Conservation (phyloP, 2,329 filamentous ascomycete species). For the Phaeoacremonium minimum region DNA sequence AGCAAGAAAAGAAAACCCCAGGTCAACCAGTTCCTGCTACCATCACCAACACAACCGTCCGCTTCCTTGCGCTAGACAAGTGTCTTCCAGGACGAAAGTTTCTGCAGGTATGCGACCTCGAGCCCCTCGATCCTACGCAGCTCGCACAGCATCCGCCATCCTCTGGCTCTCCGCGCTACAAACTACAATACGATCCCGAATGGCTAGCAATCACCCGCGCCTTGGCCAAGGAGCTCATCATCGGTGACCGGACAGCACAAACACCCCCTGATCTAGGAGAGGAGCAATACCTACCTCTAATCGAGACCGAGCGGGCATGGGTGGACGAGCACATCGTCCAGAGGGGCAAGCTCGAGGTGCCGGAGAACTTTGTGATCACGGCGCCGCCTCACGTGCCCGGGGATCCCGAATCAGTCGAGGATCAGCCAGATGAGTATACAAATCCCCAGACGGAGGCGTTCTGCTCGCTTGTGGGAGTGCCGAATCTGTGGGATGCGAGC, state of each 20-base stretch:
- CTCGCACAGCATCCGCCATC: constrained; percentile 10
- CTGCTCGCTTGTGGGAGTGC: constrained; percentile 72
- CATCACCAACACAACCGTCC: constrained; percentile 75
- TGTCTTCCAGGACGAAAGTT: constrained; percentile 77
- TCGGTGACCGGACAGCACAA: constrained; percentile 55
- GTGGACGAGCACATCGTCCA: constrained; percentile 70
- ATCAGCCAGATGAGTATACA: constrained; percentile 75
- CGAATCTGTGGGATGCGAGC: constrained; percentile 71
- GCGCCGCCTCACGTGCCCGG: constrained; percentile 65
- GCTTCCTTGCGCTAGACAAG: constrained; percentile 90
- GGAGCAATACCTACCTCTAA: constrained; percentile 60
- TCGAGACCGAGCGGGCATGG: constrained; percentile 73
- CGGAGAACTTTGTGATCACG: constrained; percentile 72
- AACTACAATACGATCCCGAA: constrained; percentile 80
- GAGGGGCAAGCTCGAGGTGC: constrained; percentile 60
- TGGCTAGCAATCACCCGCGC: constrained; percentile 91
- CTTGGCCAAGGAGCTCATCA: constrained; percentile 61
- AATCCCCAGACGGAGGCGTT: constrained; percentile 84
- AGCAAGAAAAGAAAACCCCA: constrained; percentile 33
- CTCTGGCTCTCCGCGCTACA: constrained; percentile 25
- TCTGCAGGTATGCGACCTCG: constrained; percentile 70
- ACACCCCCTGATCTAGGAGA: constrained; percentile 63
- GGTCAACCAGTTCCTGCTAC: constrained; percentile 62
- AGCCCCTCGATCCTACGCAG: constrained; percentile 34
- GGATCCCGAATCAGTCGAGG: constrained; percentile 50